phyloP scores from a whole-genome alignment of 1,139 yeast genomes.

The Debaryomyces udenii region DNA sequence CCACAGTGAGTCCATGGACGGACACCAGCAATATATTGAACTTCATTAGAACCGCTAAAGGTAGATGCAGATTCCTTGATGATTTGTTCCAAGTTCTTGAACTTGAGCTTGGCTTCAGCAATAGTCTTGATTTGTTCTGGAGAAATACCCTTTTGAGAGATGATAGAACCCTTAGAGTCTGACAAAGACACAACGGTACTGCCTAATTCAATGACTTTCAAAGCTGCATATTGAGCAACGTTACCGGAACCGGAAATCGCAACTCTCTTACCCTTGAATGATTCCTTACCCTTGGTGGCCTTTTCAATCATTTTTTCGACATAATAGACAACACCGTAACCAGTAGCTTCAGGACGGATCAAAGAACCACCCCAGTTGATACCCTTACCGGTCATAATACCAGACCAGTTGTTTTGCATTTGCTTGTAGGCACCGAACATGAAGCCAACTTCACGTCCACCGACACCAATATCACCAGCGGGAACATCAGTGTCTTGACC shows the following conservation, averaged over 20 bases:
- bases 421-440: constrained; percentile 96
- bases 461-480: constrained; percentile 94
- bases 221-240: constrained; percentile 98
- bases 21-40: constrained; percentile 86
- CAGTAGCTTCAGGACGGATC: constrained; percentile 99
- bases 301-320: constrained; percentile 97
- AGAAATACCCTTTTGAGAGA: constrained; percentile 79
- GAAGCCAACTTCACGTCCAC: constrained; percentile 90
- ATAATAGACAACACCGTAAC: constrained; percentile 96
- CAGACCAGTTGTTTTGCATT: constrained; percentile 91
- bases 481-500: constrained; percentile 98
- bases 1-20: constrained; percentile 97
- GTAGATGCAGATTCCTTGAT: constrained; percentile 56
- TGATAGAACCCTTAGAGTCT: constrained; percentile 89
- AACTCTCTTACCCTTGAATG: constrained; percentile 89
- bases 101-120: constrained; percentile 79
- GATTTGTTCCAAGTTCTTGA: constrained; percentile 75
- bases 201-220: constrained; percentile 95
- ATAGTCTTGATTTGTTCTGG: constrained; percentile 76
- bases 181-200: constrained; percentile 92
- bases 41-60: constrained; percentile 54
- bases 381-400: constrained; percentile 98
- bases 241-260: constrained; percentile 98
- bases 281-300: constrained; percentile 86
- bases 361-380: constrained; percentile 98